Evolutionary conservation across 1,139 yeast species (phyloP), one percentile per base, ranked within the genome.

Genomic region (Pneumocystis sp.): DNA sequence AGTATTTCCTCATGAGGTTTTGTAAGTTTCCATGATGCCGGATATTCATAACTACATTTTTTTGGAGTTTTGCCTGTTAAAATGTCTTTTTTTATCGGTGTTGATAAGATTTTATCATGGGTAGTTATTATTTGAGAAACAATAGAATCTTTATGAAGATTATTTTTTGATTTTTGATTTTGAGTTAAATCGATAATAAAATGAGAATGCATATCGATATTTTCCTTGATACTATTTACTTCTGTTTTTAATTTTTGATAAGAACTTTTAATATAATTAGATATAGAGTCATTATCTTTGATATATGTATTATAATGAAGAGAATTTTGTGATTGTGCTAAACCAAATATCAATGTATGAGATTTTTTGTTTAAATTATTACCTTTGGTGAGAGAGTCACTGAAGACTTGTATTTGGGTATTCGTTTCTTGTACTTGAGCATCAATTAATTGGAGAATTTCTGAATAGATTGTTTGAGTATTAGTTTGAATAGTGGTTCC

Each of bases 61-160:
- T 65, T 67, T 10, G 71, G 71, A 10, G 71, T 69, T 8, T 59
- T 45, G 12, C 69, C 70, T 8, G 70, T 64, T 40, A 68, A 64
- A 42, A 56, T 39, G 57, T 69, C 70, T 21, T 62, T 67, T 34
- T 57, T 59, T 61, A 69, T 19, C 12, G 57, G 34, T 39, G 62
- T 21, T 31, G 60, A 50, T n/a, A 62, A 40, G 12, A 69, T 56
- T n/a, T 66, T 63, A 17, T 67, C 65, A 42, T 31, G 40, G 5
- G 19, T 31, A 4, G 29, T 67, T 39, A 37, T 67, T 62, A 10
- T 61, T 66, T 10, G 63, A 59, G 37, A 63, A 59, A 61, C 66
- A 66, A 17, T 63, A 60, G 37, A 45, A 25, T 37, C 59, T 35
- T 59, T 10, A 21, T 61, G 15, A 64, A 39, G 5, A 39, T 65